These are phyloP conservation scores for Hevea brasiliensis DNA, from an alignment of 345 rosid species.

Conservation along the genomic window DNA sequence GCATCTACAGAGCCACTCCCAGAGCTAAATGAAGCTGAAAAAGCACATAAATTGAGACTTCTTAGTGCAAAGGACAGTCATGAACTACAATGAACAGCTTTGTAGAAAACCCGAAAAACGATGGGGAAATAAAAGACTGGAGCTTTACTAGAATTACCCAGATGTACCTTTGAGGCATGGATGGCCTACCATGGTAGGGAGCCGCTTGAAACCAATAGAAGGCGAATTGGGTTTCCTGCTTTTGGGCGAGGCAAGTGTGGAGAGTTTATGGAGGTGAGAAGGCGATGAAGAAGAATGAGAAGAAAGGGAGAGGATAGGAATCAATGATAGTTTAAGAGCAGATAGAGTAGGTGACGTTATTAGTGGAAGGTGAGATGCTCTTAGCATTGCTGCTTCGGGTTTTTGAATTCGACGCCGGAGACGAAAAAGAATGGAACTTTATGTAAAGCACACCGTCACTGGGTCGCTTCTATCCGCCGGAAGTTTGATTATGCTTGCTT, in stretches of 20 bases:
- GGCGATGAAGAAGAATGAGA: slow-evolving; percentile 19
- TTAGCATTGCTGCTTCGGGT: slow-evolving; percentile 32
- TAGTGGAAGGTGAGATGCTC: slow-evolving; percentile 37
- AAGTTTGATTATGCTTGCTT: not conserved
- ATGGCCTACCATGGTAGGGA: slow-evolving; percentile 23
- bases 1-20: slow-evolving; percentile 37
- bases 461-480: not conserved
- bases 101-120: not conserved
- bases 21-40: slow-evolving; percentile 59
- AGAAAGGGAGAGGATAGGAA: slow-evolving; percentile 38
- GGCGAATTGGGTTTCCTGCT: slow-evolving; percentile 19
- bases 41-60: not conserved
- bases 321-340: slow-evolving; percentile 38
- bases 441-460: not conserved
- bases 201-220: slow-evolving; percentile 11
- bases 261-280: slow-evolving; percentile 31
- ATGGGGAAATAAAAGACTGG: not conserved
- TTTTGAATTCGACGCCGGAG: not conserved
- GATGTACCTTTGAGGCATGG: slow-evolving; percentile 24
- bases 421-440: not conserved
- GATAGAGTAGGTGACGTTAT: slow-evolving; percentile 30
- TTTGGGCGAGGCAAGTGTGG: slow-evolving; percentile 37
- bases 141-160: slow-evolving; percentile 23
- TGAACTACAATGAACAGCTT: not conserved
- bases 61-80: not conserved